Evolutionary conservation across 305 asterid genomes (phyloP), one percentile per base, ranked within the genome.

Genomic region (Solanum aculeatissimum): DNA sequence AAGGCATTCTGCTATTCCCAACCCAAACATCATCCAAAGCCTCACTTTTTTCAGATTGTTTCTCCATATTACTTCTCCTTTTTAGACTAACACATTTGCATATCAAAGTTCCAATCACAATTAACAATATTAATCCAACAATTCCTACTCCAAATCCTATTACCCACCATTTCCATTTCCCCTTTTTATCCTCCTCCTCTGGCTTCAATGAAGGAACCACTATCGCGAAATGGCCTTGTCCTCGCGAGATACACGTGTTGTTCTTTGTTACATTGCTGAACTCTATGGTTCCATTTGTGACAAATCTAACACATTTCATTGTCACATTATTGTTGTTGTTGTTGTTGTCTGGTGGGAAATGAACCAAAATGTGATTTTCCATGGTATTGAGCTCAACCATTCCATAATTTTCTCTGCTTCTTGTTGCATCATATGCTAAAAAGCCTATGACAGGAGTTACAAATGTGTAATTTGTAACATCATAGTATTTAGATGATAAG

Each of bases 1-100:
- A 47, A 71, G 94, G 96, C 98, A 96, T 91, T 91, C 92, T 94
- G 86, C 97, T 94, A 23, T 74, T 84, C 15, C 98, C 97, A 89
- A 96, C 85, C 98, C 98, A 94, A 53, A 86, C 70, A 21, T 90
- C 69, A 38, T 85, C 95, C 88, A 96, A 87, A 35, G 75, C 91
- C 78, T 92, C 99, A 83, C 91, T 90, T 71, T 82, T 91, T 55
- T 90, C 98, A 45, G 98, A 87, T 70, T 87, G 83, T 82, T 40
- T 94, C 89, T 91, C 96, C 98, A 96, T 90, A 80, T 80, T 81
- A 42, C 84, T 78, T 35, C 93, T 84, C 74, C 80, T 91, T 55
- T 72, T 79, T 88, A 88, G 47, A 71, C 85, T 80, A 43, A 84
- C 38, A 72, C 86, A 35, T 87, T 68, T 91, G 72, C 75, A 88